Evolutionary conservation across 1,139 yeast species (phyloP).

Genomic region (Candida smagusa): DNA sequence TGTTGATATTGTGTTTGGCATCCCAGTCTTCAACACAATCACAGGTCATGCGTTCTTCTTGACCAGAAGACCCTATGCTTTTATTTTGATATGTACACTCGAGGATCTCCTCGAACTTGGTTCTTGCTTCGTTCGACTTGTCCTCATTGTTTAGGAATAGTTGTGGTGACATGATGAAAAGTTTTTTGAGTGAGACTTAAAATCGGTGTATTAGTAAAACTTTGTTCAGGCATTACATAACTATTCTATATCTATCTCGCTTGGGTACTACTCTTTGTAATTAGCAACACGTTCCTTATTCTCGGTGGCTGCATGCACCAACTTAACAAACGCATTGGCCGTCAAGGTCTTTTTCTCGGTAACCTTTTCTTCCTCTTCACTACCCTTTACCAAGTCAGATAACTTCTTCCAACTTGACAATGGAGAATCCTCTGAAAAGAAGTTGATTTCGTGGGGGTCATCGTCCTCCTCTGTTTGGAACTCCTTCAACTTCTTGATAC

Average conservation of each 20-base stretch:
- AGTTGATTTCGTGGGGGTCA: conserved; percentile 48
- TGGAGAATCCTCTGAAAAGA: conserved; percentile 17
- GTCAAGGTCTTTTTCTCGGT: conserved; percentile 19
- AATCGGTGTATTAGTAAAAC: too few relatives aligned
- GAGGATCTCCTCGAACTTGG: conserved; percentile 52
- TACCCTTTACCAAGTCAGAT: conserved; percentile 18
- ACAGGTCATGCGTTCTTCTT: conserved; percentile 81
- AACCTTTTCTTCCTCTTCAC: conserved; percentile 4
- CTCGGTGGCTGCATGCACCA: conserved; percentile 67
- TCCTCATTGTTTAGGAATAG: conserved; percentile 50
- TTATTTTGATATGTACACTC: conserved; percentile 63
- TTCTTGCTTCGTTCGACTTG: conserved; percentile 68
- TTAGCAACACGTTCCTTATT: conserved; percentile 58
- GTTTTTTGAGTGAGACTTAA: too few relatives aligned
- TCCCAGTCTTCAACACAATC: conserved; percentile 66
- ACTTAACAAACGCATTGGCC: conserved; percentile 60
- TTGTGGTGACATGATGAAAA: conserved; percentile 9
- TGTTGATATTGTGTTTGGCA: conserved; percentile 34
- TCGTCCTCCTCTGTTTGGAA: conserved; percentile 53
- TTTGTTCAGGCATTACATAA: neutral
- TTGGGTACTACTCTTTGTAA: conserved; percentile 24
- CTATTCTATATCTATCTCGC: neutral
- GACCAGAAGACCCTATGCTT: conserved; percentile 63
- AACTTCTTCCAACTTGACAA: conserved; percentile 22
- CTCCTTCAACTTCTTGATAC: conserved; percentile 63